A percentile compares a stretch with the other conserved stretches of the same genome.
phyloP scores from a whole-genome alignment of 768 basidiomycete species.

The Termitomyces heimii region DNA sequence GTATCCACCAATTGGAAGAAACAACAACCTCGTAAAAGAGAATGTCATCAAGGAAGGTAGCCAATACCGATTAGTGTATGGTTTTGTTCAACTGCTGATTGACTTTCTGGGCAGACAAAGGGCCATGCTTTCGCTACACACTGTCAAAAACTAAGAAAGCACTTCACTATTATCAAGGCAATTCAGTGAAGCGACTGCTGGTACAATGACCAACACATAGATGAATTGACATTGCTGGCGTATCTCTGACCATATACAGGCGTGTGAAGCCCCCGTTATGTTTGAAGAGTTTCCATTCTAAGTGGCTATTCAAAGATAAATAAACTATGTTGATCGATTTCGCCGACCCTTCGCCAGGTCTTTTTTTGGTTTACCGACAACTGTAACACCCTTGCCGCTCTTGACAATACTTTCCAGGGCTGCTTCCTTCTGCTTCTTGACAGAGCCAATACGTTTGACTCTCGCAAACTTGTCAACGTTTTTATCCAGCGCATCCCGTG shows the following conservation, averaged over 20 bases:
- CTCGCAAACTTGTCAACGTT: constrained; percentile 61
- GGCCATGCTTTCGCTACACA: no score
- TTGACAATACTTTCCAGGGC: constrained; percentile 82
- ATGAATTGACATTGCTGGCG: no score
- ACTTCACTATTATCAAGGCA: background rate
- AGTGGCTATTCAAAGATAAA: background rate
- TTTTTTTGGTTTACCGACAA: constrained; percentile 67
- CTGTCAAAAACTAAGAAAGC: background rate
- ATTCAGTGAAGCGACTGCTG: no score
- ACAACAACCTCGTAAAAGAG: background rate
- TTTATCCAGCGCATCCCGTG: constrained; percentile 59
- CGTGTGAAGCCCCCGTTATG: background rate
- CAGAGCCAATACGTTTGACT: constrained; percentile 40
- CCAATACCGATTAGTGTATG: background rate
- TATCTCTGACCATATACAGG: background rate
- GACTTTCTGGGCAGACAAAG: no score
- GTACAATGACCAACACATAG: no score
- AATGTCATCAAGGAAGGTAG: background rate
- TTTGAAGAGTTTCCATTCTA: background rate
- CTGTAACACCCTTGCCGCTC: constrained; percentile 79
- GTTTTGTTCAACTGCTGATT: background rate
- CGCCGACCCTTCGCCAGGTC: constrained; percentile 24
- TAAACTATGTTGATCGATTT: constrained; percentile 1
- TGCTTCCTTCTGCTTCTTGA: constrained; percentile 80
- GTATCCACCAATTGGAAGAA: background rate